phyloP scores from a whole-genome alignment of 306 rosid species.

The Castanospermum australe region DNA sequence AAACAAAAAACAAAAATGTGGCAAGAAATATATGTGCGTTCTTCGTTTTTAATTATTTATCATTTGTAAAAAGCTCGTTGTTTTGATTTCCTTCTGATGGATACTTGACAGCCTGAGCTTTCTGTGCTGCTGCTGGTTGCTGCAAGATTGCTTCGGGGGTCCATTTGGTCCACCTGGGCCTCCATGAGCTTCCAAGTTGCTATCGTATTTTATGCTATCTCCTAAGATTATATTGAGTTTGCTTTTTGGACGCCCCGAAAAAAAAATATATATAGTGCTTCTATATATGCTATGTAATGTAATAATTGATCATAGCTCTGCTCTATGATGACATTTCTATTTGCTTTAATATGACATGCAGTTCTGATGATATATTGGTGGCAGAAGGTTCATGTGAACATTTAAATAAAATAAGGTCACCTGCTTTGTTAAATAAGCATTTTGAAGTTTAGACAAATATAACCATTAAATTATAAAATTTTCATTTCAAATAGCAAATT shows the following conservation, averaged over 20 bases:
- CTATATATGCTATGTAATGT: neutral
- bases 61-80: neutral
- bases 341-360: neutral
- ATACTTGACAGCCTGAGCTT: constrained; percentile 38
- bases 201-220: neutral
- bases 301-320: neutral
- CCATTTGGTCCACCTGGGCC: constrained; percentile 35
- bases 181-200: neutral
- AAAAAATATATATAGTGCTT: neutral
- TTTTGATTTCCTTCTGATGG: neutral
- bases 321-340: neutral
- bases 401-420: neutral
- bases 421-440: neutral
- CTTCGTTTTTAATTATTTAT: neutral
- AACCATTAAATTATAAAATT: neutral
- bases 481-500: neutral
- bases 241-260: neutral
- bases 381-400: neutral
- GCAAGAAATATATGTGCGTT: neutral
- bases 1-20: neutral
- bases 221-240: neutral
- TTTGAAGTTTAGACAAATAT: neutral
- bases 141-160: constrained; percentile 58
- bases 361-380: neutral
- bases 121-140: constrained; percentile 63